Evolutionary conservation across 179 eudicot species (phyloP).

Genomic region (Patellifolia procumbens): DNA sequence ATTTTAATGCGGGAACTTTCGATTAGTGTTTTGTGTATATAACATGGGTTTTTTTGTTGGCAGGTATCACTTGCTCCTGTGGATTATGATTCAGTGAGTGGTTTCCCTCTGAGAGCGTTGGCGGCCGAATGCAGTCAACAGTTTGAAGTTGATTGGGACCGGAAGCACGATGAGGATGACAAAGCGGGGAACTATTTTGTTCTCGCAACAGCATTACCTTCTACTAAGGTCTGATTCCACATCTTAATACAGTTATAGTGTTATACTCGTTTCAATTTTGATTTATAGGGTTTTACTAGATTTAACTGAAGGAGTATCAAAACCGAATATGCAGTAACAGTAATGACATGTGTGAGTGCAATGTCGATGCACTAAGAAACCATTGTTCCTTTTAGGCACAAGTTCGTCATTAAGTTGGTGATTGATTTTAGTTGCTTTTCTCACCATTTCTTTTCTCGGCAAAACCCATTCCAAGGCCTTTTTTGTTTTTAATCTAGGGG

Average conservation of each 20-base stretch:
- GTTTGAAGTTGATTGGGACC: constrained; percentile 49
- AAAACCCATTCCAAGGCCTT: background rate
- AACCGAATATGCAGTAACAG: background rate
- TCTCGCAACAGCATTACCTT: constrained; percentile 78
- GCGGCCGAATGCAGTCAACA: constrained; percentile 52
- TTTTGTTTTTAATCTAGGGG: too few species aligned
- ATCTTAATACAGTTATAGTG: too few species aligned
- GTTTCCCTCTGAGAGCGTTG: constrained; percentile 57
- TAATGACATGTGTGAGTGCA: background rate
- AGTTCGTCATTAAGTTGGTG: background rate
- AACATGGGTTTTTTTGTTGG: background rate
- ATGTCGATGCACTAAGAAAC: background rate
- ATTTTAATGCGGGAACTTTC: background rate
- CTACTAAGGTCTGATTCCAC: constrained; percentile 61
- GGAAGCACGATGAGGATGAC: constrained; percentile 34
- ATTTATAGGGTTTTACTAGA: background rate
- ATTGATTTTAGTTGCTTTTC: background rate
- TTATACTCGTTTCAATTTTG: background rate
- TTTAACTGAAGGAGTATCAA: background rate
- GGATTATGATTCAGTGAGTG: constrained; percentile 25
- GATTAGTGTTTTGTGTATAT: background rate
- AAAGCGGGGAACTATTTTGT: constrained; percentile 70
- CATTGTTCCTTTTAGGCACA: background rate
- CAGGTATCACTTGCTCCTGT: constrained; percentile 79
- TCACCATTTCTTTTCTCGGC: background rate